Base-by-base conservation (phyloP, 140 eudicot genomes). In the Flaveria floridana region DNA sequence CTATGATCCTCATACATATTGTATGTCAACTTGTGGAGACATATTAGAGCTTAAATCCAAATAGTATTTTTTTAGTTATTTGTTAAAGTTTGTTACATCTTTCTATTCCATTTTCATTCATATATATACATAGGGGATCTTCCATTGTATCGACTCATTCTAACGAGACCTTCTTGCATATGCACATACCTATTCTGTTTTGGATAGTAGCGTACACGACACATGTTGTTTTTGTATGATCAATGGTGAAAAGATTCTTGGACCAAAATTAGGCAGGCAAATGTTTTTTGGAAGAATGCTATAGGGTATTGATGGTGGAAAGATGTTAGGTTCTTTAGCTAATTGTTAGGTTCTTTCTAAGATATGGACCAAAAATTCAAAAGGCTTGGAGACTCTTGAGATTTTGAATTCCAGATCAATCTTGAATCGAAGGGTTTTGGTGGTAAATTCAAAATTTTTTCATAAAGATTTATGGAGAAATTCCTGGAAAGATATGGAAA, bases 281-380 rank as follows among this genome's bases (percentile, higher is more conserved):
- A 10, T 65, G 6, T 59, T 12, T 59, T 21, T 2, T 23, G 66
- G 41, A 5, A 61, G 41, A 25, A 23, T 28, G 12, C 57, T 11
- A 7, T 39, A 65, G 20, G 68, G 68, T 63, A 34, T 63, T 56
- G 12, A 0, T 19, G 63, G 68, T 62, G 61, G 59, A 69, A 47
- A 21, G 59, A 69, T 46, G 74, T 23, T 69, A 47, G 47, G 74
- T 50, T 70, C 9, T 67, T 42, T 67, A 42, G 72, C 56, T 47
- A 47, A 42, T 42, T 42, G 48, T 42, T 10, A 42, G 0, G 50
- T 7, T 11, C 50, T 44, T 9, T 11, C 50, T 44, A 10, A 44
- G 12, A 44, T 44, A 44, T 8, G 50, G 18, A 53, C 41, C 8
- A 34, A 0, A 34, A 34, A 4, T 34, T 53, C 26, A 18, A n/a